phyloP scores from a whole-genome alignment of 2,329 filamentous ascomycete genomes.

The Beauveria varroae region DNA sequence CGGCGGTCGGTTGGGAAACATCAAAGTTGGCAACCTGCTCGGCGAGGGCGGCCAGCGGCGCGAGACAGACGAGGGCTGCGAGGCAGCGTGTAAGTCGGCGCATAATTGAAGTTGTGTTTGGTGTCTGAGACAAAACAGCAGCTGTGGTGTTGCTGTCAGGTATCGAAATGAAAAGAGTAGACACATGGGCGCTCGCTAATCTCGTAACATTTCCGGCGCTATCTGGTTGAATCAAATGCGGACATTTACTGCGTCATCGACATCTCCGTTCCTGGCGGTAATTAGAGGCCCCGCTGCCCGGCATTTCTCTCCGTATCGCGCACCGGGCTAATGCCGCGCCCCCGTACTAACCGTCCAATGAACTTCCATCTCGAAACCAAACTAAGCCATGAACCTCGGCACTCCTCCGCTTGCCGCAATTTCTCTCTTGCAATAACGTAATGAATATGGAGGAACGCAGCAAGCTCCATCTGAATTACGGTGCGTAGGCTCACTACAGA shows the following conservation, averaged over 20 bases:
- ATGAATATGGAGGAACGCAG: neutral
- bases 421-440: neutral
- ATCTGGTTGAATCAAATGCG: neutral
- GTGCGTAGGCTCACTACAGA: no score
- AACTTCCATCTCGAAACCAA: neutral
- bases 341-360: neutral
- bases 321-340: neutral
- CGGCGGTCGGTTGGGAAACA: neutral
- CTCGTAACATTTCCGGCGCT: neutral
- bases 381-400: neutral
- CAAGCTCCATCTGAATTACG: neutral
- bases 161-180: neutral
- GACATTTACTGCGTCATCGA: neutral
- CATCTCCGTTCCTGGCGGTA: neutral
- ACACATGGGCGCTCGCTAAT: neutral
- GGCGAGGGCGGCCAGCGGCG: neutral
- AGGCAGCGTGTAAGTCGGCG: neutral
- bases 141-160: neutral
- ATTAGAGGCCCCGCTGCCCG: neutral
- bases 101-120: neutral
- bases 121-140: neutral
- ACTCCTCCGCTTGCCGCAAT: neutral
- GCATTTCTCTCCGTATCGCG: neutral
- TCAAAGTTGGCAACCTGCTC: slow-evolving; percentile 7
- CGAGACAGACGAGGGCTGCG: neutral